phyloP scores from a whole-genome alignment of 352 stramenopile genomes.

The Globisporangium orthogonon region DNA sequence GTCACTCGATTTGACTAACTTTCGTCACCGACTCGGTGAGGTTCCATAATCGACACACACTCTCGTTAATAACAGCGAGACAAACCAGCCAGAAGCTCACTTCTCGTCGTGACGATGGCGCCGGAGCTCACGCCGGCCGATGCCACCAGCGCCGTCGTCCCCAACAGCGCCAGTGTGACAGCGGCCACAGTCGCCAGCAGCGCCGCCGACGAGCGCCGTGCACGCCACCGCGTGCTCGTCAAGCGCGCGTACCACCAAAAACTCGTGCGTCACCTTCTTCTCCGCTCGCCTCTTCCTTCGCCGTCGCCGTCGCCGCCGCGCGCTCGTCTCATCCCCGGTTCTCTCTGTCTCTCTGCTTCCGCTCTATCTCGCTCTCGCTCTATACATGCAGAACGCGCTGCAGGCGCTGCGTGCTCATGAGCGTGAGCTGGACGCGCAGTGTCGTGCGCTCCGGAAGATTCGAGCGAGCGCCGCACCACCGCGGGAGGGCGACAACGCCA shows the following conservation, averaged over 20 bases:
- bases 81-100: no score
- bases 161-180: background rate
- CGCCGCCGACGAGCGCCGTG: conserved; percentile 4
- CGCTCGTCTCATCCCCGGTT: conserved; percentile 1
- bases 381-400: conserved; percentile 19
- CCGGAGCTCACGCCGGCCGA: background rate
- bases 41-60: no score
- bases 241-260: conserved; percentile 30
- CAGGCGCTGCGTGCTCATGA: conserved; percentile 25
- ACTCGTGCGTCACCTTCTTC: conserved; percentile 11
- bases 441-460: conserved; percentile 16
- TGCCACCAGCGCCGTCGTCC: background rate
- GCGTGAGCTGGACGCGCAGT: conserved; percentile 19
- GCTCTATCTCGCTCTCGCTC: background rate
- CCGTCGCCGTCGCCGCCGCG: background rate
- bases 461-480: conserved; percentile 1
- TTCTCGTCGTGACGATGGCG: conserved; percentile 2
- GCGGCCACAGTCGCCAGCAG: no score
- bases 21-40: no score
- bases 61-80: no score
- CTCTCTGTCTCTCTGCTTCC: background rate
- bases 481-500: background rate
- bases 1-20: background rate
- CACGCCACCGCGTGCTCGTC: conserved; percentile 23
- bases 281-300: background rate